These are phyloP conservation scores for Aureobasidium zeae DNA, from an alignment of 2,329 filamentous ascomycete species.

Conservation along the genomic window DNA sequence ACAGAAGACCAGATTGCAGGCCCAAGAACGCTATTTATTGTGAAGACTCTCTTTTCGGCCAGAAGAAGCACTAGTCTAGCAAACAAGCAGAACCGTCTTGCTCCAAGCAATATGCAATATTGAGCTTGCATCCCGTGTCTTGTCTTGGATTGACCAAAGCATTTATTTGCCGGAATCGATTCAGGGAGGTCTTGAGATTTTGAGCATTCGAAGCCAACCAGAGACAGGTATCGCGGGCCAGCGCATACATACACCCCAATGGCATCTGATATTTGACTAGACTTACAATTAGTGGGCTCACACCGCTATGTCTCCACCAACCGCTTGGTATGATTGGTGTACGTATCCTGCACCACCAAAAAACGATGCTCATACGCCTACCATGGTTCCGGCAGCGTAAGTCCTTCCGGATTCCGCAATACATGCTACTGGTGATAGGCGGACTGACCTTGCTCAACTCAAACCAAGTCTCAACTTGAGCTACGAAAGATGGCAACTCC, in stretches of 20 bases:
- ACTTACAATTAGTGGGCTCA: constrained; percentile 7
- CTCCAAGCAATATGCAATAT: constrained; percentile 7
- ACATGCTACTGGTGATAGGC: too few species aligned
- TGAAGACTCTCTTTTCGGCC: constrained; percentile 7
- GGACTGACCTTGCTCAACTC: too few species aligned
- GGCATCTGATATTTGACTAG: constrained; percentile 5
- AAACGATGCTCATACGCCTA: background rate
- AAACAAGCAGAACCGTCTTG: constrained; percentile 8
- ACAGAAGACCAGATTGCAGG: background rate
- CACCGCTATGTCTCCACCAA: constrained; percentile 13
- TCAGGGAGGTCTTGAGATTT: background rate
- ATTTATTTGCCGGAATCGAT: constrained; percentile 5
- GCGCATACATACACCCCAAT: constrained; percentile 7
- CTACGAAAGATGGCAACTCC: too few species aligned
- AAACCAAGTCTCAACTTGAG: too few species aligned
- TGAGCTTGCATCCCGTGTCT: constrained; percentile 3
- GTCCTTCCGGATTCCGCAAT: constrained; percentile 4
- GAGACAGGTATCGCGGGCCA: constrained; percentile 4
- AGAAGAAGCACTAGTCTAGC: constrained; percentile 9
- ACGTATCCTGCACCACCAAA: constrained; percentile 1
- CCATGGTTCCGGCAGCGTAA: constrained; percentile 4
- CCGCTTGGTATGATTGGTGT: constrained; percentile 8
- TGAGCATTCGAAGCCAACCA: constrained; percentile 6
- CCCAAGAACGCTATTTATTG: constrained; percentile 2
- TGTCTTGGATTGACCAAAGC: constrained; percentile 3